Evolutionary conservation across 1,284 basidiomycete genomes (phyloP), one percentile per base, ranked within the genome.

Genomic region (Pyrrhoderma lamaoense): DNA sequence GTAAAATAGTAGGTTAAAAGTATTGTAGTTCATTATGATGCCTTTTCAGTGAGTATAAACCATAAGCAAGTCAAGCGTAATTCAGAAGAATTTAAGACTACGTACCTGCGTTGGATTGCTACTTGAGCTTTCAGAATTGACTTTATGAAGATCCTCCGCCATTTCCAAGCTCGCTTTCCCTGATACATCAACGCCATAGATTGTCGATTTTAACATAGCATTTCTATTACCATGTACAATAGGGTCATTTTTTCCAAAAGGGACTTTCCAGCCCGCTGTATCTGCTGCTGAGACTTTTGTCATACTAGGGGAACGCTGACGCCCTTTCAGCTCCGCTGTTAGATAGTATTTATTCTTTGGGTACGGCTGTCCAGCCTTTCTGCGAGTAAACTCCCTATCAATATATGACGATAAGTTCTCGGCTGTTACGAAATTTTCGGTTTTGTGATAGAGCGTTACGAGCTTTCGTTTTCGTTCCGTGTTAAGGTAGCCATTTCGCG

Each of bases 401-500:
- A 56, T 49, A 44, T 49, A 51, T 5, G 25, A n/a, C 2, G 54
- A 56, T 14, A 56, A 36, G 19, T 52, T 56, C 16, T 56, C 47
- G 3, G 14, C 45, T 2, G 45, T 52, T 18, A 56, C 40, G 46
- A 56, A 56, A 13, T 35, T 35, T 31, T 56, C 54, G 9, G 50
- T 36, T 34, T 49, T 40, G 51, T 56, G 54, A 21, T 49, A 56
- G 23, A 56, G 39, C 13, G 51, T 40, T 42, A 56, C 43, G 19
- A 56, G 54, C 23, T 56, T 44, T 19, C 54, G 51, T 44, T 56
- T 56, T 9, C 51, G 50, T 38, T 56, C 54, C 36, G 35, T 11
- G 21, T 43, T 48, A 2, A 55, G 53, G 45, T 54, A 54, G 23
- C 23, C 16, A 44, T 49, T 42, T 8, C 31, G 47, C 3, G 39